Conservation (phyloP, 345 rosid species). For the Pugionium dolabratum region DNA sequence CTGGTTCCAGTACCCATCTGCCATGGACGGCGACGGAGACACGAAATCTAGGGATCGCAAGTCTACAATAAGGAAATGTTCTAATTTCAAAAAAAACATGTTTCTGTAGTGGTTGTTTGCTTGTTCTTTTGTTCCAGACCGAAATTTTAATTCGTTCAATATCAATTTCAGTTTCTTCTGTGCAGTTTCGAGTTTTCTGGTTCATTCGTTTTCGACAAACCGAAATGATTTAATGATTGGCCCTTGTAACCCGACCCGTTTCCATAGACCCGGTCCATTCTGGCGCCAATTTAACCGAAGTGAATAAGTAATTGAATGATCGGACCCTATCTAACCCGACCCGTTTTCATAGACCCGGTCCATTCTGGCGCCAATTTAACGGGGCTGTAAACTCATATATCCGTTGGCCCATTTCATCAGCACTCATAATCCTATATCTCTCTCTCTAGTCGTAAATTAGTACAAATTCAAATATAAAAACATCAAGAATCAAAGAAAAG, state of each 20-base stretch:
- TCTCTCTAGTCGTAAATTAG: no score
- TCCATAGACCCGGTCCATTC: background rate
- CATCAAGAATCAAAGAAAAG: background rate
- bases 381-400: conserved; percentile 8
- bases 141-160: conserved; percentile 4
- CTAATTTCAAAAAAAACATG: background rate
- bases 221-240: background rate
- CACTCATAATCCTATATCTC: no score
- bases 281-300: conserved; percentile 20
- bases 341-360: conserved; percentile 6
- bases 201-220: background rate
- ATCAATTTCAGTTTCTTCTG: background rate
- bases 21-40: conserved; percentile 40
- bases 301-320: background rate
- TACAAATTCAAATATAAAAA: no score
- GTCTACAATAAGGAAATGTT: background rate
- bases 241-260: conserved; percentile 15
- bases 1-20: conserved; percentile 71
- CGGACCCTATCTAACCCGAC: conserved; percentile 7
- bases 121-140: conserved; percentile 9
- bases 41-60: background rate
- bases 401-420: background rate
- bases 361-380: conserved; percentile 4
- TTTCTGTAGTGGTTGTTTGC: conserved; percentile 6
- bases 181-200: no score